Evolutionary conservation across 257 asterid species (phyloP).

Genomic region (Scutellaria barbata): DNA sequence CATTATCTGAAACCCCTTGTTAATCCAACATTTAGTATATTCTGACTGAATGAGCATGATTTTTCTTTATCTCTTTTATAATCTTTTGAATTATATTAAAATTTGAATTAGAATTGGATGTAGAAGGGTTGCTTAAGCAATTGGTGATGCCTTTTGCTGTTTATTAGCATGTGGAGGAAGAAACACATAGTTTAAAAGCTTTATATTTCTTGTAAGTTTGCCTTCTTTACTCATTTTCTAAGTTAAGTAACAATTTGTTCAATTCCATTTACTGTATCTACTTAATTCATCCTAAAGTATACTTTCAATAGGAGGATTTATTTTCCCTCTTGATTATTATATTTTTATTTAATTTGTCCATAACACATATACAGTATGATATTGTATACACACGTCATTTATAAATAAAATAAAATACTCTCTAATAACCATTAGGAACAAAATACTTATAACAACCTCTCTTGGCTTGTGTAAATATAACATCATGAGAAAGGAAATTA

Average conservation of each 20-base stretch:
- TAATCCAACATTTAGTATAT: conserved; percentile 40
- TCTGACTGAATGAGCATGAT: conserved; percentile 31
- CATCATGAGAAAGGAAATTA: background rate
- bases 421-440: background rate
- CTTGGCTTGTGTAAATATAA: background rate
- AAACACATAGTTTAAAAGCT: conserved; percentile 41
- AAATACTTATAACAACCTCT: background rate
- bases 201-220: conserved; percentile 54
- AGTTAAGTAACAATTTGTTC: conserved; percentile 47
- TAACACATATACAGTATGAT: background rate
- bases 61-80: conserved; percentile 22
- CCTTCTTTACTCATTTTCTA: conserved; percentile 44
- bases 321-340: too few species aligned
- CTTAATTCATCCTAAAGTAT: conserved; percentile 11
- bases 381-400: background rate
- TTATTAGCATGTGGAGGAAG: conserved; percentile 34
- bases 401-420: too few species aligned
- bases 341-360: background rate
- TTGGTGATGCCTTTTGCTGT: conserved; percentile 43
- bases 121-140: conserved; percentile 47
- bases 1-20: background rate
- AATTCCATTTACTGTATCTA: conserved; percentile 16
- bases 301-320: background rate
- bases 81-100: conserved; percentile 11
- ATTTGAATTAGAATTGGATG: background rate